These are phyloP conservation scores for Trypanosoma congolense DNA, from an alignment of 208 protist genomes.

Conservation along the genomic window DNA sequence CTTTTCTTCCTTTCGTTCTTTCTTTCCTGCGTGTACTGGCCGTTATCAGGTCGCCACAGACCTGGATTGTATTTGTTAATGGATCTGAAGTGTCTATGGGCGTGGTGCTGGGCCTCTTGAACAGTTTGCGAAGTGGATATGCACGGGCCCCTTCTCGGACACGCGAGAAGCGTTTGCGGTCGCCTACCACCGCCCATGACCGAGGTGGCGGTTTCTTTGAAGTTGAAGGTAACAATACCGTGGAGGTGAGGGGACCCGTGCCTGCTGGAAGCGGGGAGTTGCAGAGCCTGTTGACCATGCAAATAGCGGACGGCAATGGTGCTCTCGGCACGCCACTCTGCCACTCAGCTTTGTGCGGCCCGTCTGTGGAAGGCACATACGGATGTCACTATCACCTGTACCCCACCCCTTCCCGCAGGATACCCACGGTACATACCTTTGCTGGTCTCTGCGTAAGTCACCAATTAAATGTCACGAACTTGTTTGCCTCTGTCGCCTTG, in stretches of 20 bases:
- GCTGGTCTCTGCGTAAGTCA: conserved; percentile 37
- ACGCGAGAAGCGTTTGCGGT: neutral
- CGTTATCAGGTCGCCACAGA: neutral
- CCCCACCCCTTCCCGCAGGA: conserved; percentile 28
- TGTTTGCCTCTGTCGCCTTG: conserved; percentile 61
- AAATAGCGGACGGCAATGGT: conserved; percentile 10
- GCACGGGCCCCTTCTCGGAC: neutral
- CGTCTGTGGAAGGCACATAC: conserved; percentile 38
- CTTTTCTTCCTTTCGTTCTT: conserved; percentile 12
- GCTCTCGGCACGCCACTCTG: conserved; percentile 19
- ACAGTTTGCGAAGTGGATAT: neutral
- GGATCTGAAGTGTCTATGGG: conserved; percentile 1
- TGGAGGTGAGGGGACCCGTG: neutral
- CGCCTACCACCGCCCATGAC: too few relatives aligned
- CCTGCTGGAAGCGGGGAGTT: neutral
- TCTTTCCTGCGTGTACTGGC: neutral
- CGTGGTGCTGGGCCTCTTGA: conserved; percentile 6
- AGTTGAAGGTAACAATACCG: too few relatives aligned
- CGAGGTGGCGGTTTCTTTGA: too few relatives aligned
- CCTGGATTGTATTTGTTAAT: neutral
- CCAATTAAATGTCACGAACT: conserved; percentile 25
- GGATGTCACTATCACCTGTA: conserved; percentile 76
- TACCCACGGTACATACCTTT: conserved; percentile 64
- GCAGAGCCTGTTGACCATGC: conserved; percentile 19
- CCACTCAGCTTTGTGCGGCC: conserved; percentile 32